phyloP scores from a whole-genome alignment of 805 yeast genomes.

The Saccharomycopsis lassenensis region DNA sequence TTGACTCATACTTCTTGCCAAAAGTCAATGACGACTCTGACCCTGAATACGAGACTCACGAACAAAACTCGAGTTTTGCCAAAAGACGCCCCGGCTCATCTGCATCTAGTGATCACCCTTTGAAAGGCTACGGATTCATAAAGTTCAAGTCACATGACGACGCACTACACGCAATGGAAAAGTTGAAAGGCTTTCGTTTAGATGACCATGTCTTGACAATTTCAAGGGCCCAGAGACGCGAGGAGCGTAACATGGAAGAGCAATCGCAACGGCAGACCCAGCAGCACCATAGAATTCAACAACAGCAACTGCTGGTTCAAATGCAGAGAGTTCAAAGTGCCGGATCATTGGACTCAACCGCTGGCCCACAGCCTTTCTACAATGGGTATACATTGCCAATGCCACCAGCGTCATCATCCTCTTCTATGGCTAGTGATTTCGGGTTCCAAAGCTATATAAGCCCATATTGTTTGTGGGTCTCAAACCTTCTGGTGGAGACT shows the following conservation, averaged over 20 bases:
- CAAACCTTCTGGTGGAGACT: too few relatives aligned
- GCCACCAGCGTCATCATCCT: too few relatives aligned
- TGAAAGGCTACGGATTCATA: constrained; percentile 44
- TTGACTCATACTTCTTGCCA: constrained; percentile 47
- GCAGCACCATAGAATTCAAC: not conserved
- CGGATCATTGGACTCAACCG: not conserved
- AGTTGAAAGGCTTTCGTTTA: constrained; percentile 34
- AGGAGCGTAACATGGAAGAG: constrained; percentile 22
- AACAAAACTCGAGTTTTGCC: too few relatives aligned
- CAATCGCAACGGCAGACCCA: too few relatives aligned
- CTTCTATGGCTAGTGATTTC: too few relatives aligned
- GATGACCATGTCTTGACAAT: constrained; percentile 28
- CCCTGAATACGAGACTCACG: constrained; percentile 1
- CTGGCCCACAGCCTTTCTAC: too few relatives aligned
- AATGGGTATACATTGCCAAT: too few relatives aligned
- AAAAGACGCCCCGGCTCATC: constrained; percentile 18
- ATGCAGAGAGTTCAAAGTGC: not conserved
- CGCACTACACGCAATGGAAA: constrained; percentile 38
- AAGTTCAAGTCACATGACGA: constrained; percentile 38
- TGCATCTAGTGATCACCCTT: constrained; percentile 10
- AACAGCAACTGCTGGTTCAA: not conserved
- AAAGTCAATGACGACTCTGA: constrained; percentile 23
- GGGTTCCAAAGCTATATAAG: too few relatives aligned
- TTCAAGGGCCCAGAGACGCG: constrained; percentile 36
- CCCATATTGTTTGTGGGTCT: too few relatives aligned